Evolutionary conservation across 805 yeast genomes (phyloP).

Genomic region (Pichia gijzeniarum): DNA sequence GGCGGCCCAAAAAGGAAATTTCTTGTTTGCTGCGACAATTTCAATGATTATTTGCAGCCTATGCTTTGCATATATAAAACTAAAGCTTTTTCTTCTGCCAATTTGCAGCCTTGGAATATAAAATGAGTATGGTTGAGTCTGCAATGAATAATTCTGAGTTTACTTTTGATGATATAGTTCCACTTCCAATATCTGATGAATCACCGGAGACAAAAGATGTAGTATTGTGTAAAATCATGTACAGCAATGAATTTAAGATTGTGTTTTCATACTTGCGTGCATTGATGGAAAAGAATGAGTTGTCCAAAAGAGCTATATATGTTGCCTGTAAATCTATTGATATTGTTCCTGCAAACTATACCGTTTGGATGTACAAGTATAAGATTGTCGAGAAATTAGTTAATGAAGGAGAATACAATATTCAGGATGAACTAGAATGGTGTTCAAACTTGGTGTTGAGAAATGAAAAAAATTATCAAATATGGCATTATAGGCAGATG

Average conservation of each 20-base stretch:
- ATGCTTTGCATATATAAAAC: too few species aligned
- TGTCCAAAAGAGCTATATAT: constrained; percentile 62
- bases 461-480: constrained; percentile 88
- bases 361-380: constrained; percentile 75
- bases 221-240: constrained; percentile 54
- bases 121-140: too few species aligned
- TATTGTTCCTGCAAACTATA: constrained; percentile 82
- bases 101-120: too few species aligned
- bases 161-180: constrained; percentile 14
- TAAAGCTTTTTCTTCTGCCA: too few species aligned
- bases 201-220: constrained; percentile 12
- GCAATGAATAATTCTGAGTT: constrained; percentile 9
- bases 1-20: constrained; percentile 7
- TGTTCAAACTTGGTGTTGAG: constrained; percentile 65
- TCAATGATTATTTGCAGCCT: too few species aligned
- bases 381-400: constrained; percentile 39
- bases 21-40: not conserved
- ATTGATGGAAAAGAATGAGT: constrained; percentile 51
- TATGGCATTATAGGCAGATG: constrained; percentile 89
- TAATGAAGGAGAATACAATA: constrained; percentile 15
- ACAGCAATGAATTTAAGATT: constrained; percentile 62
- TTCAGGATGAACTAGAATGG: constrained; percentile 66
- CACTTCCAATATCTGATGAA: constrained; percentile 12
- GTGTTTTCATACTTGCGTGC: constrained; percentile 58
- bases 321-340: constrained; percentile 59